Conservation (phyloP, 257 asterid species). For the Oldenlandia corymbosa region DNA sequence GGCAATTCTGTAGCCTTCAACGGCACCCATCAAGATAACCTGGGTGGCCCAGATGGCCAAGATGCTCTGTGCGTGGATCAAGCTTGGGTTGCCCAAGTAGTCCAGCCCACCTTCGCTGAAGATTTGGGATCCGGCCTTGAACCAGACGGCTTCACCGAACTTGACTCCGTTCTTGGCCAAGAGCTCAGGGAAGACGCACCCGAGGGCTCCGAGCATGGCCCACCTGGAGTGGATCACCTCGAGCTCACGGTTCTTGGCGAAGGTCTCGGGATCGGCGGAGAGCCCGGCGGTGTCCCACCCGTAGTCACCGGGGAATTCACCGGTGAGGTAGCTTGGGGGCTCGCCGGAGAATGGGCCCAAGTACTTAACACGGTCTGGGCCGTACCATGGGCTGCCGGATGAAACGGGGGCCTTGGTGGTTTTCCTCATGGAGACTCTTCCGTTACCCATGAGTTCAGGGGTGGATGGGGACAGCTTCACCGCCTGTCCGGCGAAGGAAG, state of each 20-base stretch:
- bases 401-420: slow-evolving; percentile 19
- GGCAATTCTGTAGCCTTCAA: slow-evolving; percentile 51
- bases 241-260: slow-evolving; percentile 43
- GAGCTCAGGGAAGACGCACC: slow-evolving; percentile 43
- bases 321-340: slow-evolving; percentile 51
- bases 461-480: slow-evolving; percentile 30
- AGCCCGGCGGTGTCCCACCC: slow-evolving; percentile 58
- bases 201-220: slow-evolving; percentile 42
- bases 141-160: slow-evolving; percentile 50
- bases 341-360: slow-evolving; percentile 53
- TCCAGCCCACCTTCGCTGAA: slow-evolving; percentile 45
- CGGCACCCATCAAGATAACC: slow-evolving; percentile 48
- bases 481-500: slow-evolving; percentile 46
- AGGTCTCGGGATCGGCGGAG: slow-evolving; percentile 48
- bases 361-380: slow-evolving; percentile 45
- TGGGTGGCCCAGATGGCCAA: slow-evolving; percentile 53
- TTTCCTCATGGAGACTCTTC: slow-evolving; percentile 45
- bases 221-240: slow-evolving; percentile 56
- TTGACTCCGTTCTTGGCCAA: slow-evolving; percentile 37
- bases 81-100: slow-evolving; percentile 53
- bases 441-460: slow-evolving; percentile 34
- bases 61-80: slow-evolving; percentile 57
- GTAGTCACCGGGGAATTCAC: slow-evolving; percentile 51
- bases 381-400: slow-evolving; percentile 48
- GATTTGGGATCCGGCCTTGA: slow-evolving; percentile 50